Base-by-base conservation (phyloP, 192 early-diverging fungal genomes). In the Pilobolus umbonatus region DNA sequence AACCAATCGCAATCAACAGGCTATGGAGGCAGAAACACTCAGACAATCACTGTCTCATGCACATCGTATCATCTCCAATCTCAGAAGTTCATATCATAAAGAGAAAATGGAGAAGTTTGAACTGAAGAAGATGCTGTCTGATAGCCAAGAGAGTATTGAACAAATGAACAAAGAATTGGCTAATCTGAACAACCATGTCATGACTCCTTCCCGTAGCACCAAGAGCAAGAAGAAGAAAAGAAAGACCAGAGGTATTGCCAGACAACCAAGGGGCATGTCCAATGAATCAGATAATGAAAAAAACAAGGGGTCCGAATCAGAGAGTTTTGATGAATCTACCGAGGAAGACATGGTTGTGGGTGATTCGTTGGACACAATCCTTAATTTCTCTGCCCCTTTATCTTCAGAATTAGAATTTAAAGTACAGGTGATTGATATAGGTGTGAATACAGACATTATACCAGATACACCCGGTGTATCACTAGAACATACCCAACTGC, bases 71-170 rank as follows among this genome's bases (percentile, higher is more conserved):
- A 75, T 84, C 14, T 73, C 68, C 21, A 77, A 72, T 36, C 71
- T 84, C 21, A 76, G 79, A 31, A 45, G 65, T 24, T 62, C 68
- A 15, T 47, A 79, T 15, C 73, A 78, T 54, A 76, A 79, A 60
- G 80, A 82, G 36, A 79, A 79, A 22, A 32, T 65, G 3, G 79
- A 75, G 42, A 82, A 82, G 55, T 60, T 73, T 36, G 82, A 84
- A 51, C 28, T 80, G 12, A 73, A 72, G 39, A 76, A 79, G 47
- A 46, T 83, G 55, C 54, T 85, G 8, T 60, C 65, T 0, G 81
- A 82, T n/a, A 69, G 72, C 25, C 73, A 83, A 39, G 80, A 83
- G 50, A 72, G 66, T 25, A 80, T 85, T 49, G 81, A 83, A 25
- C 59, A 61, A 8, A 45, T 85, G 66, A 68, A 73, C 2, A 54